Evolutionary conservation across 225 moss, liverwort and hornwort species (phyloP), one percentile per base, ranked within the genome.

Genomic region (Sphagnum tenellum): DNA sequence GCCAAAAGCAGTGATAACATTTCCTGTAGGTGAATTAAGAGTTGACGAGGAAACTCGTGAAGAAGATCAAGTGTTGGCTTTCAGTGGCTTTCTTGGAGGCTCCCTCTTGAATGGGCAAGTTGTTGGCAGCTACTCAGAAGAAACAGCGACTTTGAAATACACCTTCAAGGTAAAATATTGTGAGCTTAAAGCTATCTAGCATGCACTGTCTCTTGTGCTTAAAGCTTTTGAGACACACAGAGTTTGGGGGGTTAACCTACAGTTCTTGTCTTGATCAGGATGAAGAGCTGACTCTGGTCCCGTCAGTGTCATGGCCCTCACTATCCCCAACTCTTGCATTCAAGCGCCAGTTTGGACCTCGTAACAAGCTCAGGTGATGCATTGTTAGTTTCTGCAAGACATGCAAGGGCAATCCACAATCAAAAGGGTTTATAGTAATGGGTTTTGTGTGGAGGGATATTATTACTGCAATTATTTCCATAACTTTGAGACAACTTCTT

Each of bases 261-360:
- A 44, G n/a, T 12, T 48, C 56, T 12, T 45, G 44, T 51, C 45
- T 66, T 44, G 13, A 60, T 48, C 61, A 94, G 96, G 98, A 98
- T 80, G 85, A 87, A 52, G 93, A 93, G 62, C 79, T 98, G 86
- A 93, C 98, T 61, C 51, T 98, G 80, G 77, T 76, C 6, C 98
- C 93, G 6, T 82, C 89, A 60, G 45, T 93, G 56, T 87, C 79
- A n/a, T 90, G 75, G 75, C 93, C 90, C 55, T 78, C 89, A 71
- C 47, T 64, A 5, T 70, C 81, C 60, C 71, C 87, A 67, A 66
- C 87, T 57, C 64, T 98, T 66, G 66, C 66, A 44, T 79, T 93
- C 7, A 98, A 98, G 81, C 83, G 98, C 51, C 98, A 93, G 70
- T 89, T 98, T 69, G 76, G 88, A 75, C 55, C 67, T 46, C 71